Evolutionary conservation across 177 flowering plant species (phyloP).

Genomic region (Tripterygium wilfordii): DNA sequence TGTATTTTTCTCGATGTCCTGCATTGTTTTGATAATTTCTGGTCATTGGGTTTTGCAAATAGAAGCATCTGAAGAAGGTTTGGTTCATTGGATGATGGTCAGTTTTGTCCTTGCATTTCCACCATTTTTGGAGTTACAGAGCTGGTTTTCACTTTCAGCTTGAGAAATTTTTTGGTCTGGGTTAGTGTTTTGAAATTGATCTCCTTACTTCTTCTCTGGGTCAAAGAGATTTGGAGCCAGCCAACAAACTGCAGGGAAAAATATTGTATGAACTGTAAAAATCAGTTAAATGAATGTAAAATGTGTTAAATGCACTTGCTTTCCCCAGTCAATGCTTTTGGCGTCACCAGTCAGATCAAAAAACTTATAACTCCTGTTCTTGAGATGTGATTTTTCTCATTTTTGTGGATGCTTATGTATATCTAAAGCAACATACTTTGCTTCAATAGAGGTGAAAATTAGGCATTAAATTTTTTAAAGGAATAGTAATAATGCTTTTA

Average conservation of each 20-base stretch:
- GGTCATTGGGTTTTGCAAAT: constrained; percentile 17
- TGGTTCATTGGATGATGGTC: constrained; percentile 16
- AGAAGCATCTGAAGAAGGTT: constrained; percentile 16
- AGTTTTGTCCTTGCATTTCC: constrained; percentile 15
- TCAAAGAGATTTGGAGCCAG: constrained; percentile 5
- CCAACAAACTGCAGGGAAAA: background rate
- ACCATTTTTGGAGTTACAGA: constrained; percentile 8
- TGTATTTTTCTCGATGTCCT: background rate
- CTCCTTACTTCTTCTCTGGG: constrained; percentile 2
- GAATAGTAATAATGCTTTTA: constrained; percentile 44
- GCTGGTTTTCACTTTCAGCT: constrained; percentile 5
- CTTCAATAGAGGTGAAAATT: constrained; percentile 16
- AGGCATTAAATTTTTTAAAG: constrained; percentile 23
- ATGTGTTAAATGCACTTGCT: background rate
- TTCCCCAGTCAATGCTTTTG: constrained; percentile 2
- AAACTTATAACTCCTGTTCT: background rate
- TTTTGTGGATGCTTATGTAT: too few relatives aligned
- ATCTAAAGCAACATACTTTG: too few relatives aligned
- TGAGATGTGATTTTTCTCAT: background rate
- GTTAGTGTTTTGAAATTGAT: constrained; percentile 11
- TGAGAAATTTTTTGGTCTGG: constrained; percentile 4
- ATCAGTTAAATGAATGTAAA: too few relatives aligned
- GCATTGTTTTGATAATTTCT: constrained; percentile 7
- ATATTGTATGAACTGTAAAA: background rate
- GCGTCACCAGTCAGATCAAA: constrained; percentile 1